Evolutionary conservation across 1,284 basidiomycete species (phyloP).

Genomic region (Mycosarcoma mackinlayi): DNA sequence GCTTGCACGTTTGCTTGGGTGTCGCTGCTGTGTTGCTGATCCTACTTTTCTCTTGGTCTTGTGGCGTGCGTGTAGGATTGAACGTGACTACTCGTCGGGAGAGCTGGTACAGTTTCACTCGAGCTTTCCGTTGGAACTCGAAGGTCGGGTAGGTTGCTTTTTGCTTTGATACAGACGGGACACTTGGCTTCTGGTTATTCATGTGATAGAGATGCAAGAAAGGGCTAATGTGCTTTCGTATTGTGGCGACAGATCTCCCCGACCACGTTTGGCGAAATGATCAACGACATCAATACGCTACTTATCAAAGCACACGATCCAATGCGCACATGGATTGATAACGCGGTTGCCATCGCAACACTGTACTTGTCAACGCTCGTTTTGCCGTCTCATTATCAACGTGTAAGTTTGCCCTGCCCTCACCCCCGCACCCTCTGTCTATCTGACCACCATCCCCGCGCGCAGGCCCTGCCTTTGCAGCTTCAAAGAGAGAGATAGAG

Average conservation of each 20-base stretch:
- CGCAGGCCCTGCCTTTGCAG: too few species aligned
- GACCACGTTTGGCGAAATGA: slow-evolving; percentile 44
- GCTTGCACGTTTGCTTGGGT: too few species aligned
- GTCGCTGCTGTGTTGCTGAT: too few species aligned
- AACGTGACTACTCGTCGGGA: slow-evolving; percentile 82
- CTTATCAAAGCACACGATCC: slow-evolving; percentile 50
- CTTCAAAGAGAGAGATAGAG: too few species aligned
- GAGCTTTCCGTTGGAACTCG: slow-evolving; percentile 82
- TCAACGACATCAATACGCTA: slow-evolving; percentile 57
- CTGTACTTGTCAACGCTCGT: slow-evolving; percentile 71
- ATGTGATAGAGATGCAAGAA: too few species aligned
- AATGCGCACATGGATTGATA: slow-evolving; percentile 45
- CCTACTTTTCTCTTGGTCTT: neutral
- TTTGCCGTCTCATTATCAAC: slow-evolving; percentile 78
- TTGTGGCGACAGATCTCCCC: slow-evolving; percentile 32
- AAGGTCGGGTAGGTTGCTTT: slow-evolving; percentile 76
- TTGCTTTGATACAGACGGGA: too few species aligned
- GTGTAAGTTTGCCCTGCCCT: slow-evolving; percentile 71
- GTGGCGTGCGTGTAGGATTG: slow-evolving; percentile 74
- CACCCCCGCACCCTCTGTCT: too few species aligned
- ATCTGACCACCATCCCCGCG: too few species aligned
- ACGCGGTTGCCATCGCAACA: slow-evolving; percentile 43
- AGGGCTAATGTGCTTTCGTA: too few species aligned
- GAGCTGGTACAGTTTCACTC: slow-evolving; percentile 81
- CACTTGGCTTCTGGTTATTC: too few species aligned